Evolutionary conservation across 129 eudicot genomes (phyloP).

Genomic region (Sambucus nigra): DNA sequence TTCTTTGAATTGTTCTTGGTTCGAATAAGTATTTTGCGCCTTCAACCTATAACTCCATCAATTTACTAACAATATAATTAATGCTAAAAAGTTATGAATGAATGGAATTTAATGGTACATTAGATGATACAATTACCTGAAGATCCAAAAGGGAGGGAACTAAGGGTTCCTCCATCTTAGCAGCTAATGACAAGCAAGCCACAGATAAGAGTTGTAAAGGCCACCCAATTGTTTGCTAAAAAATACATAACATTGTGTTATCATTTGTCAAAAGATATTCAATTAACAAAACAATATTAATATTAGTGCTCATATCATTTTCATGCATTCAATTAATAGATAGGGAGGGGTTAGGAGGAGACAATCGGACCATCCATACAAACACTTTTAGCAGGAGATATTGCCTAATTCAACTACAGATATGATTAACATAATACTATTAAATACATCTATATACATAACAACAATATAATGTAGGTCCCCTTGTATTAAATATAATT

Average conservation of each 20-base stretch:
- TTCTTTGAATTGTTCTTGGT: conserved; percentile 63
- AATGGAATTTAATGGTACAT: no score
- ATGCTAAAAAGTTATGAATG: neutral
- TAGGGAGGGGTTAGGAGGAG: neutral
- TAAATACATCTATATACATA: no score
- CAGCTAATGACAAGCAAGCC: conserved; percentile 92
- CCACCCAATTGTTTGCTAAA: conserved; percentile 80
- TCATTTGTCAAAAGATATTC: neutral
- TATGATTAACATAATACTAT: neutral
- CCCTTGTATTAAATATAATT: neutral
- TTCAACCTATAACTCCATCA: conserved; percentile 39
- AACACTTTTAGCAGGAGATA: neutral
- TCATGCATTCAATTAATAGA: neutral
- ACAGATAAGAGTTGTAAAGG: conserved; percentile 85
- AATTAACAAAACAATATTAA: neutral
- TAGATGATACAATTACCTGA: conserved; percentile 41
- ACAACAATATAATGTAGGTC: neutral
- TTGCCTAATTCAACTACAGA: neutral
- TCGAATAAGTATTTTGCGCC: conserved; percentile 70
- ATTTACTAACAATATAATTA: no score
- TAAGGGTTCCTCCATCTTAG: conserved; percentile 97
- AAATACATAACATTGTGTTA: neutral
- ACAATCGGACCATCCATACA: neutral
- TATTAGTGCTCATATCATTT: neutral
- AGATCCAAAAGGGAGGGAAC: conserved; percentile 88